Conservation (phyloP, 345 rosid genomes). For the Gynandropsis gynandra region DNA sequence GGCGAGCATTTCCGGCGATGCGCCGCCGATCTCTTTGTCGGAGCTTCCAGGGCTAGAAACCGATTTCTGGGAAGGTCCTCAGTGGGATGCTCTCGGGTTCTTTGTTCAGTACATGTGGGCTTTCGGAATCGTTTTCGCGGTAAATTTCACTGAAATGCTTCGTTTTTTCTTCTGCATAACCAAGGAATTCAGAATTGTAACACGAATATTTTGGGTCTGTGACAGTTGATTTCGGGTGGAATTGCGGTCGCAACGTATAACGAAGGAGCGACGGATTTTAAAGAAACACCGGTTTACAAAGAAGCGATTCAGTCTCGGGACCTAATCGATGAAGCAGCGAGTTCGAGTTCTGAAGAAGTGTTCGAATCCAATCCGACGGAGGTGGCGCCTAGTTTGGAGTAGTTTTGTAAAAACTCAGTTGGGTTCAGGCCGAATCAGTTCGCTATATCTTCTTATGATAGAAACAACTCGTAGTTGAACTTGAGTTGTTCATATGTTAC, state of each 20-base stretch:
- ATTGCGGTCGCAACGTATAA: slow-evolving; percentile 77
- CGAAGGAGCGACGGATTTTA: slow-evolving; percentile 90
- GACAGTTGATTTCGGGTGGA: slow-evolving; percentile 73
- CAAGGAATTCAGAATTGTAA: not conserved
- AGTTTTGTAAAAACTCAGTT: slow-evolving; percentile 29
- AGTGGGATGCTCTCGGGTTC: slow-evolving; percentile 84
- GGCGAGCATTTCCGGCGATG: slow-evolving; percentile 21
- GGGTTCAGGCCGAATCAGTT: no score
- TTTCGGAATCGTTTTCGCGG: slow-evolving; percentile 78
- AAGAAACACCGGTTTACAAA: slow-evolving; percentile 76
- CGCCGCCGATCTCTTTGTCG: slow-evolving; percentile 32
- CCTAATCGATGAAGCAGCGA: slow-evolving; percentile 67
- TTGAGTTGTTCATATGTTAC: no score
- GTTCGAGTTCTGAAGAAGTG: slow-evolving; percentile 68
- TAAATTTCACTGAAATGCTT: slow-evolving; percentile 14
- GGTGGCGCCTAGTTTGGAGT: slow-evolving; percentile 89
- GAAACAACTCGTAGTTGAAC: no score
- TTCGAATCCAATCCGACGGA: slow-evolving; percentile 98
- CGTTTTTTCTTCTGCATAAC: not conserved
- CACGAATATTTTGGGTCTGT: slow-evolving; percentile 4
- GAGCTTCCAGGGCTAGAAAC: slow-evolving; percentile 57
- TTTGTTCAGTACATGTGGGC: slow-evolving; percentile 86
- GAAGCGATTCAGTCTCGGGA: slow-evolving; percentile 65
- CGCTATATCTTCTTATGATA: no score
- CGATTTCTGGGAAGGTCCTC: slow-evolving; percentile 74